phyloP scores from a whole-genome alignment of 78 protist genomes.

The Bodo saltans region DNA sequence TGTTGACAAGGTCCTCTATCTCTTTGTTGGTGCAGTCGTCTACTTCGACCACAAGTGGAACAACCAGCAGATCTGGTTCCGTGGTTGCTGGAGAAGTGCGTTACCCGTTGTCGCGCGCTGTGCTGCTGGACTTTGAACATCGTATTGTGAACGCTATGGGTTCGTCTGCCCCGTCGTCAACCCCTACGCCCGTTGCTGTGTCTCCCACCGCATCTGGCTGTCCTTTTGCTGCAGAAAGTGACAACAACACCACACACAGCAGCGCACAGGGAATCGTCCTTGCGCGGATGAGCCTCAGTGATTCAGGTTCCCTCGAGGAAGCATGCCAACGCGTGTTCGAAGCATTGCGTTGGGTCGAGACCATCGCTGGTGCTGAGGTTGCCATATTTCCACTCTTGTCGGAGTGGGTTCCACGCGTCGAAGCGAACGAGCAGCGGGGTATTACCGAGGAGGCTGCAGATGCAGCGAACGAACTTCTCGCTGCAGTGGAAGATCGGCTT shows the following conservation, averaged over 20 bases:
- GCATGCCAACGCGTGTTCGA: background rate
- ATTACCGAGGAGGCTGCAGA: background rate
- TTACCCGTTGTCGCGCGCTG: background rate
- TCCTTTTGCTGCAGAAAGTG: too few species aligned
- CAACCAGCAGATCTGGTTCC: too few species aligned
- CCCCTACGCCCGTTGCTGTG: too few species aligned
- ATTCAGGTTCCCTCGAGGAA: background rate
- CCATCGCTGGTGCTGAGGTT: background rate
- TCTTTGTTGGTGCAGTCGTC: too few species aligned
- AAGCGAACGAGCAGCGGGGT: background rate
- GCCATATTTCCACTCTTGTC: background rate
- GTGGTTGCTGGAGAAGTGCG: background rate
- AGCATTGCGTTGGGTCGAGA: slow-evolving; percentile 19
- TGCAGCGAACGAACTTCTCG: background rate
- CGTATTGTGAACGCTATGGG: too few species aligned
- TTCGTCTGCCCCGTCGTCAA: too few species aligned
- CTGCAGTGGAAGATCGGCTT: slow-evolving; percentile 7
- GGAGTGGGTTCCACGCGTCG: background rate
- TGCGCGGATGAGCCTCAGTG: background rate
- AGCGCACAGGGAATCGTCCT: too few species aligned
- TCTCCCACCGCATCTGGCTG: background rate
- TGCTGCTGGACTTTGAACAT: background rate
- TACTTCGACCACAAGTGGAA: too few species aligned
- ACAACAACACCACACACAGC: too few species aligned
- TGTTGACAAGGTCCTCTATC: too few species aligned